phyloP scores from a whole-genome alignment of 2,329 filamentous ascomycete species.

The Arthroderma sp. region DNA sequence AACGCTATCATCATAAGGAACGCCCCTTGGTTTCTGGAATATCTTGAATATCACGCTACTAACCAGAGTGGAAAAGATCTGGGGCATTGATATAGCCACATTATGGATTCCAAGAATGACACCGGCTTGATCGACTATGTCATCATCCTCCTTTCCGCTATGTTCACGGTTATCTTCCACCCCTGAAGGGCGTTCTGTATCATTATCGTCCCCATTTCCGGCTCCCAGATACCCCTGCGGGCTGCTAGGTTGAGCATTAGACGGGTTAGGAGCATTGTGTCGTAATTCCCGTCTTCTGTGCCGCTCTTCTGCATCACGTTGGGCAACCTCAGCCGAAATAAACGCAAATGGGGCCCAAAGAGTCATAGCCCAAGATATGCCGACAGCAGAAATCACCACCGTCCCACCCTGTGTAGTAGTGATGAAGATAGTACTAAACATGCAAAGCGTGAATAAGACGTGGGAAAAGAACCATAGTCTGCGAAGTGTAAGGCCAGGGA shows the following conservation, averaged over 20 bases:
- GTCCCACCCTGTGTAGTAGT: slow-evolving; percentile 58
- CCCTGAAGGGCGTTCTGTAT: slow-evolving; percentile 16
- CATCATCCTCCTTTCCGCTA: slow-evolving; percentile 35
- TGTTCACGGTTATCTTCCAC: slow-evolving; percentile 12
- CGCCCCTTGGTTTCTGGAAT: slow-evolving; percentile 75
- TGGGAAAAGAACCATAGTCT: slow-evolving; percentile 78
- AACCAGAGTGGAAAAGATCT: slow-evolving; percentile 76
- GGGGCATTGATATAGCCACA: slow-evolving; percentile 80
- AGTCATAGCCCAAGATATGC: slow-evolving; percentile 83
- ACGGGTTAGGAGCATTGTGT: slow-evolving; percentile 1
- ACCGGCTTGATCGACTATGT: slow-evolving; percentile 62
- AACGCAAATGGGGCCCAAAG: slow-evolving; percentile 93
- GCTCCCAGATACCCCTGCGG: neutral
- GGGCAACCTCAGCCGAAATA: slow-evolving; percentile 82
- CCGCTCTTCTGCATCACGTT: slow-evolving; percentile 56
- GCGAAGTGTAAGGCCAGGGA: slow-evolving; percentile 74
- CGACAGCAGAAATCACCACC: slow-evolving; percentile 63
- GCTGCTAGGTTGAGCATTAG: neutral
- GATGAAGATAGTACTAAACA: slow-evolving; percentile 73
- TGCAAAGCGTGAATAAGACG: slow-evolving; percentile 67
- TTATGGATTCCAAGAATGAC: slow-evolving; percentile 93
- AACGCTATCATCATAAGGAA: slow-evolving; percentile 74
- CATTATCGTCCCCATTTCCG: slow-evolving; percentile 12
- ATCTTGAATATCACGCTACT: slow-evolving; percentile 73
- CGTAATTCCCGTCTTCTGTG: slow-evolving; percentile 27